These are phyloP conservation scores for Stagonosporopsis vannaccii DNA, from an alignment of 2,329 filamentous ascomycete genomes.

Conservation along the genomic window DNA sequence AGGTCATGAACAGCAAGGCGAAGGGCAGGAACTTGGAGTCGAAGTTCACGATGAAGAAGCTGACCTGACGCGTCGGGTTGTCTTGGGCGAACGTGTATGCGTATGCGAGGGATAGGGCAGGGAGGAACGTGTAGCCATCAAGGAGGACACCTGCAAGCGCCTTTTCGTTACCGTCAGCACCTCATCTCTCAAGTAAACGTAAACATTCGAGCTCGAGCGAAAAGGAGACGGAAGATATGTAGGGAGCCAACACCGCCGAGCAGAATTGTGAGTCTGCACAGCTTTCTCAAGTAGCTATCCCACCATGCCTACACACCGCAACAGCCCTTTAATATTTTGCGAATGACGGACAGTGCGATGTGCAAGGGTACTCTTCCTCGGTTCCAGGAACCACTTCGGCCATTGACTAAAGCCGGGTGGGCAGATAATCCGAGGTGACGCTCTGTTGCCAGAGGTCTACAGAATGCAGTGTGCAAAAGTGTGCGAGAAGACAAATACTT, in stretches of 20 bases:
- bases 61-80: conserved; percentile 76
- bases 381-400: conserved; percentile 64
- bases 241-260: conserved; percentile 69
- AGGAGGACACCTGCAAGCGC: conserved; percentile 62
- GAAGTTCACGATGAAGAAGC: conserved; percentile 83
- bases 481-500: conserved; percentile 60
- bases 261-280: conserved; percentile 63
- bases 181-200: conserved; percentile 18
- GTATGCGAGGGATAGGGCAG: conserved; percentile 76
- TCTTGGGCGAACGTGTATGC: conserved; percentile 87
- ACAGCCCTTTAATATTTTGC: conserved; percentile 55
- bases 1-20: conserved; percentile 76
- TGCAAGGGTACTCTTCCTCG: conserved; percentile 62
- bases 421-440: conserved; percentile 67
- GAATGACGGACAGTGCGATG: conserved; percentile 59
- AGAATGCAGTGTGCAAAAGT: conserved; percentile 23
- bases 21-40: conserved; percentile 83
- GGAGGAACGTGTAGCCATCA: conserved; percentile 60
- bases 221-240: conserved; percentile 56
- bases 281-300: conserved; percentile 61
- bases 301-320: conserved; percentile 60
- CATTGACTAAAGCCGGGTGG: conserved; percentile 57
- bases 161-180: conserved; percentile 56
- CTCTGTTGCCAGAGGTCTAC: conserved; percentile 23
- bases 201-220: conserved; percentile 17